phyloP scores from a whole-genome alignment of 2,329 filamentous ascomycete genomes.

The Colletotrichum limetticola region DNA sequence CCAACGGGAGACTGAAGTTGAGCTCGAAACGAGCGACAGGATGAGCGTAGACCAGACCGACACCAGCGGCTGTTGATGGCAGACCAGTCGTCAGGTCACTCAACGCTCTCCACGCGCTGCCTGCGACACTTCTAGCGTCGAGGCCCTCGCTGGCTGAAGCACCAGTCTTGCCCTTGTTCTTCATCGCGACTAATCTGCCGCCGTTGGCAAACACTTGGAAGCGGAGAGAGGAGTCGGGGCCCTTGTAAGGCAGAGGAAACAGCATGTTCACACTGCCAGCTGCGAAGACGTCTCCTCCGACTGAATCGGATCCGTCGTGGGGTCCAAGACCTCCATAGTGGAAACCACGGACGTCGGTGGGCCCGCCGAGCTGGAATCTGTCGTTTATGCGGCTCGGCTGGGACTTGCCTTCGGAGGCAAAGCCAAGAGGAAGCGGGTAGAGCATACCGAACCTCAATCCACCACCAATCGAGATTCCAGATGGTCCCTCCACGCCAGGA shows the following conservation, averaged over 20 bases:
- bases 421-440: slow-evolving; percentile 80
- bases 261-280: slow-evolving; percentile 89
- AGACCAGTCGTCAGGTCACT: slow-evolving; percentile 77
- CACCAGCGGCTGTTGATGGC: slow-evolving; percentile 86
- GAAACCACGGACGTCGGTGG: slow-evolving; percentile 95
- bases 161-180: slow-evolving; percentile 62
- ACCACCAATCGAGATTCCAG: slow-evolving; percentile 84
- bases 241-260: slow-evolving; percentile 83
- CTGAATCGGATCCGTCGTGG: slow-evolving; percentile 84
- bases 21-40: slow-evolving; percentile 93
- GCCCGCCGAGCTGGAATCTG: slow-evolving; percentile 93
- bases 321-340: slow-evolving; percentile 89
- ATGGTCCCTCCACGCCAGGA: slow-evolving; percentile 74
- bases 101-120: slow-evolving; percentile 70
- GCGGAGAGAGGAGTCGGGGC: slow-evolving; percentile 84
- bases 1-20: slow-evolving; percentile 91
- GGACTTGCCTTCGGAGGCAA: slow-evolving; percentile 60
- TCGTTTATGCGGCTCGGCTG: slow-evolving; percentile 87
- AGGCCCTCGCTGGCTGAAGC: slow-evolving; percentile 48
- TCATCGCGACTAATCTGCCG: slow-evolving; percentile 83
- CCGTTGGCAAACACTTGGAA: slow-evolving; percentile 93
- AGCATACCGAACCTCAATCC: slow-evolving; percentile 85
- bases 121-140: slow-evolving; percentile 57
- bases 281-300: slow-evolving; percentile 92
- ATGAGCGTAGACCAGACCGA: slow-evolving; percentile 95